A percentile compares a stretch with the other conserved stretches of the same genome.
These are phyloP conservation scores for Orbilia brochopaga DNA, from an alignment of 2,329 filamentous ascomycete genomes.

Conservation along the genomic window DNA sequence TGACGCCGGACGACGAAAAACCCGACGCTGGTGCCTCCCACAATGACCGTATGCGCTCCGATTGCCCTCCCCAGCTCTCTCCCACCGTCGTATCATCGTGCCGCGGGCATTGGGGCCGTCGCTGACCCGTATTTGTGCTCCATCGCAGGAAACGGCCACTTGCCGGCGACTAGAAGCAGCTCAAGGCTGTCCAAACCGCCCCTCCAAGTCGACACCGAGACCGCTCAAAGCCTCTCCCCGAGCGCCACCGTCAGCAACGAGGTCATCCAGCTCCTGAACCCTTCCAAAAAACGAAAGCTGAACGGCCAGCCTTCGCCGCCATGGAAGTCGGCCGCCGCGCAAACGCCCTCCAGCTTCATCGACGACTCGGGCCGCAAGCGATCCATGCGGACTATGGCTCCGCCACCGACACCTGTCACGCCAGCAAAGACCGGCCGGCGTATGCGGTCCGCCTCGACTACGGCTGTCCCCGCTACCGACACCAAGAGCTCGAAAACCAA, in stretches of 20 bases:
- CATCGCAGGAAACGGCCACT: slow-evolving; percentile 41
- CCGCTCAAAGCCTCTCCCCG: slow-evolving; percentile 37
- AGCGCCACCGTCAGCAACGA: slow-evolving; percentile 23
- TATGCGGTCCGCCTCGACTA: slow-evolving; percentile 55
- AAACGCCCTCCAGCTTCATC: slow-evolving; percentile 85
- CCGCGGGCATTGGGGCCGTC: slow-evolving; percentile 24
- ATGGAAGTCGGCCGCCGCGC: slow-evolving; percentile 84
- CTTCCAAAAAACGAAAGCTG: slow-evolving; percentile 54
- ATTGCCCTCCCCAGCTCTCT: not conserved
- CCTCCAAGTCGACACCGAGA: slow-evolving; percentile 42
- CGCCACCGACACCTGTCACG: slow-evolving; percentile 41
- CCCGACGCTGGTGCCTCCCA: slow-evolving; percentile 43
- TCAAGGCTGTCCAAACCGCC: slow-evolving; percentile 27
- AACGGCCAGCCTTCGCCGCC: slow-evolving; percentile 71
- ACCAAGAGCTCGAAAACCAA: slow-evolving; percentile 38
- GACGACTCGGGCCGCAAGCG: slow-evolving; percentile 68
- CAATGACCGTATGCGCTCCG: slow-evolving; percentile 46
- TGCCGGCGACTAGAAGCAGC: slow-evolving; percentile 45
- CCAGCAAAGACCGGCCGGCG: slow-evolving; percentile 55
- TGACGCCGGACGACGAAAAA: slow-evolving; percentile 48
- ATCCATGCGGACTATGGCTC: slow-evolving; percentile 60
- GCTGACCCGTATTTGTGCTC: slow-evolving; percentile 33
- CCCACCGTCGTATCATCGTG: slow-evolving; percentile 7
- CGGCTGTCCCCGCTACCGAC: slow-evolving; percentile 53
- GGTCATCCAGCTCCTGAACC: slow-evolving; percentile 27